Conservation (phyloP, 805 yeast genomes). For the Teunomyces cretensis region DNA sequence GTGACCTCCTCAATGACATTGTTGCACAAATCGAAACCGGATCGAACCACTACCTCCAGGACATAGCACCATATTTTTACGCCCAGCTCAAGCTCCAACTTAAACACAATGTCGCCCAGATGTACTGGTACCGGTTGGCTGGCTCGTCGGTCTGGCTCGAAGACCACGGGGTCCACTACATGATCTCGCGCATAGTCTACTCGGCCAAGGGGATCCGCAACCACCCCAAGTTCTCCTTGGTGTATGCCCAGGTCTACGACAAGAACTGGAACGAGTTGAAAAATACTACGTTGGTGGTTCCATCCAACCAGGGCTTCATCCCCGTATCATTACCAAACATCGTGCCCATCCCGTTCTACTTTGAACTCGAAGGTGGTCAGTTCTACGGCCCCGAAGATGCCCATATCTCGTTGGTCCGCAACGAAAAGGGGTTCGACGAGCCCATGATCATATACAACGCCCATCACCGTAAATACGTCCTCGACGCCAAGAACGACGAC, state of each 20-base stretch:
- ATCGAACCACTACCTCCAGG: slow-evolving; percentile 19
- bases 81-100: slow-evolving; percentile 17
- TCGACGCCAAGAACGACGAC: slow-evolving; percentile 2
- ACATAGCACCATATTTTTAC: slow-evolving; percentile 24
- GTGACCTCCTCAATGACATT: neutral
- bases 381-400: slow-evolving; percentile 54
- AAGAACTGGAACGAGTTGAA: slow-evolving; percentile 21
- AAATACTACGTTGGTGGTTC: slow-evolving; percentile 19
- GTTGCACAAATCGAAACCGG: slow-evolving; percentile 9
- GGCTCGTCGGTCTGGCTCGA: slow-evolving; percentile 57
- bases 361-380: slow-evolving; percentile 19
- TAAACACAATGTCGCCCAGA: slow-evolving; percentile 12
- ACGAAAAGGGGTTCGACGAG: slow-evolving; percentile 38
- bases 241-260: slow-evolving; percentile 23
- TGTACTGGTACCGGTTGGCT: slow-evolving; percentile 47
- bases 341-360: slow-evolving; percentile 30
- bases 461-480: slow-evolving; percentile 16
- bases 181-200: slow-evolving; percentile 36
- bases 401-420: slow-evolving; percentile 35
- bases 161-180: slow-evolving; percentile 47
- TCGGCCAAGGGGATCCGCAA: slow-evolving; percentile 24
- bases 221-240: slow-evolving; percentile 25
- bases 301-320: slow-evolving; percentile 11
- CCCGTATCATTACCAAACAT: slow-evolving; percentile 24
- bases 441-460: slow-evolving; percentile 48